Evolutionary conservation across 805 yeast genomes (phyloP).

Genomic region (Komagataella ulmi): DNA sequence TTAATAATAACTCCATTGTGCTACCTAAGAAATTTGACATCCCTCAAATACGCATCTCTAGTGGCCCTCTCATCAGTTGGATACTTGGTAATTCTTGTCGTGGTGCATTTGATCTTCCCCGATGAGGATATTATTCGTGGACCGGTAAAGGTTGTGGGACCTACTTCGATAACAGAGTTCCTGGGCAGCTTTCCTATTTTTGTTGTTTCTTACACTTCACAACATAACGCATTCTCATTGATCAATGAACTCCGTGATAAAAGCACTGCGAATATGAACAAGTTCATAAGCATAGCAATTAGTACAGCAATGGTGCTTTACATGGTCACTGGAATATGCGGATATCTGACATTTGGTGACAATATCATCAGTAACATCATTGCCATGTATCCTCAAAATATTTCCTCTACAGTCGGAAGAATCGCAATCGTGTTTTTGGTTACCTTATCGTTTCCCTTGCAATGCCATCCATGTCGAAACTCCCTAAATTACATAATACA

Average conservation of each 20-base stretch:
- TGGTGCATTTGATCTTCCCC: slow-evolving; percentile 42
- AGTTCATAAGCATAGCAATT: slow-evolving; percentile 40
- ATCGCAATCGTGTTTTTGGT: slow-evolving; percentile 72
- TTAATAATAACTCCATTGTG: slow-evolving; percentile 48
- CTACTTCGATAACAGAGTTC: slow-evolving; percentile 30
- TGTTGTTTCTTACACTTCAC: slow-evolving; percentile 92
- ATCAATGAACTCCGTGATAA: slow-evolving; percentile 64
- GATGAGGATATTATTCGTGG: slow-evolving; percentile 47
- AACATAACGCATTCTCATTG: slow-evolving; percentile 86
- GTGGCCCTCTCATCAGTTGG: slow-evolving; percentile 73
- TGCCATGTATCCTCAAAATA: slow-evolving; percentile 53
- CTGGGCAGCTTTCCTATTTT: slow-evolving; percentile 78
- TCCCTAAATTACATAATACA: slow-evolving; percentile 44
- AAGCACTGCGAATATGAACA: slow-evolving; percentile 29
- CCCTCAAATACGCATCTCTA: slow-evolving; percentile 75
- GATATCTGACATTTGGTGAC: slow-evolving; percentile 81
- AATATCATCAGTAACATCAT: slow-evolving; percentile 70
- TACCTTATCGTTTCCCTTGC: slow-evolving; percentile 75
- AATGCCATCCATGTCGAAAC: slow-evolving; percentile 82
- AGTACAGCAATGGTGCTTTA: slow-evolving; percentile 50
- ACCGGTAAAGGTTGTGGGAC: slow-evolving; percentile 30
- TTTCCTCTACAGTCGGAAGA: slow-evolving; percentile 67
- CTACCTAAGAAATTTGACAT: slow-evolving; percentile 62
- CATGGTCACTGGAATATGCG: slow-evolving; percentile 62
- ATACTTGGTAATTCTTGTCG: slow-evolving; percentile 60